Conservation (phyloP, 2,329 filamentous ascomycete genomes). For the Fusarium sp. region DNA sequence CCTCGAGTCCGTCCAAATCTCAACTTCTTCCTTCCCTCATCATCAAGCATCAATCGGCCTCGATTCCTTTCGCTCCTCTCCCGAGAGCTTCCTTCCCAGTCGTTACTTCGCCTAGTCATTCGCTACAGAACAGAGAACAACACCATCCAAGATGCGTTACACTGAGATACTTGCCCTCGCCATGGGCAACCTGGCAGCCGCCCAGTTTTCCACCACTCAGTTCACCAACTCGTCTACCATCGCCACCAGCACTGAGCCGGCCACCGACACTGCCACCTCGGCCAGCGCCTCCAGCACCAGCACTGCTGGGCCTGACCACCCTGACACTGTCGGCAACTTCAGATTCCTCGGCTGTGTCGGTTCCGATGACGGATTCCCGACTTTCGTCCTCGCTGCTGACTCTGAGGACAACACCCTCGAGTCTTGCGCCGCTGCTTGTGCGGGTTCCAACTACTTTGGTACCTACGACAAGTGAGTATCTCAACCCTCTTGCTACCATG, state of each 20-base stretch:
- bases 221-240: slow-evolving; percentile 19
- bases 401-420: slow-evolving; percentile 27
- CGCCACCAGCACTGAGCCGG: slow-evolving; percentile 1
- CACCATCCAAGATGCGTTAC: slow-evolving; percentile 45
- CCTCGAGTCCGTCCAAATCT: slow-evolving; percentile 27
- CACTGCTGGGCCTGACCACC: slow-evolving; percentile 17
- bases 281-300: slow-evolving; percentile 7
- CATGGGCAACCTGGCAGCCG: slow-evolving; percentile 45
- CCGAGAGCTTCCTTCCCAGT: slow-evolving; percentile 43
- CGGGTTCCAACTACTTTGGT: slow-evolving; percentile 40
- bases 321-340: slow-evolving; percentile 26
- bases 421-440: slow-evolving; percentile 39
- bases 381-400: slow-evolving; percentile 30
- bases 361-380: slow-evolving; percentile 42
- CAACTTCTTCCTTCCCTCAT: slow-evolving; percentile 28
- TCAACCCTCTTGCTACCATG: background rate
- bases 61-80: slow-evolving; percentile 44
- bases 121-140: slow-evolving; percentile 27
- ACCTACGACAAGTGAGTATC: slow-evolving; percentile 36
- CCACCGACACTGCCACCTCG: background rate
- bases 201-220: slow-evolving; percentile 26
- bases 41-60: slow-evolving; percentile 43
- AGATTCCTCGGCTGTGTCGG: slow-evolving; percentile 43
- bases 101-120: slow-evolving; percentile 40
- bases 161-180: slow-evolving; percentile 45